phyloP scores from a whole-genome alignment of 2,329 filamentous ascomycete genomes.

The Amauroascus niger region DNA sequence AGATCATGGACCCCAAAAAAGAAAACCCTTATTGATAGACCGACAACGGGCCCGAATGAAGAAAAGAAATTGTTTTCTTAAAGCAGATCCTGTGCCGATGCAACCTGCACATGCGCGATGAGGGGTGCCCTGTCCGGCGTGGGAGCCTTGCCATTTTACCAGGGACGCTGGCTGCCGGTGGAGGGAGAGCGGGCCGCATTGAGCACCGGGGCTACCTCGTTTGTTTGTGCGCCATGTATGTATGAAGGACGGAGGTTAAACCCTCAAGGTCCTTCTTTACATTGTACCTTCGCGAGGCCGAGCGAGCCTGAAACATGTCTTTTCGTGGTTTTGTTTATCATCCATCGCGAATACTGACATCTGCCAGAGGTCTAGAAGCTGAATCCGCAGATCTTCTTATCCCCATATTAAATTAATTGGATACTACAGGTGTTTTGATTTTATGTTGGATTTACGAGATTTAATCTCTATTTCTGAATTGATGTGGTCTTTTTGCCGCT shows the following conservation, averaged over 20 bases:
- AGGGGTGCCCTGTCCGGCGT: not conserved
- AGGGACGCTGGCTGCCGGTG: not conserved
- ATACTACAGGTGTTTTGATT: too few species aligned
- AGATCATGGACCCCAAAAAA: not conserved
- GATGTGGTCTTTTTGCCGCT: not conserved
- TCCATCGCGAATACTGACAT: too few species aligned
- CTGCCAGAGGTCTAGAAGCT: not conserved
- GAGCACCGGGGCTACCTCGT: not conserved
- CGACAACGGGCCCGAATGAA: too few species aligned
- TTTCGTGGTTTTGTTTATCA: not conserved
- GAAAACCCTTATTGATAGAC: too few species aligned
- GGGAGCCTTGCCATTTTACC: not conserved
- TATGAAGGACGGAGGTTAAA: not conserved
- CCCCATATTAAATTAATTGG: not conserved
- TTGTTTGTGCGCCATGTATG: too few species aligned
- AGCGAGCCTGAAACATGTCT: not conserved
- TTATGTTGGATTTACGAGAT: not conserved
- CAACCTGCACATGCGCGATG: not conserved
- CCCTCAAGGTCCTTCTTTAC: slow-evolving; percentile 2
- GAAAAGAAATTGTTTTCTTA: too few species aligned
- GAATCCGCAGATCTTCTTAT: not conserved
- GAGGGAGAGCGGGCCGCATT: not conserved
- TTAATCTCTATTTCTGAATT: not conserved
- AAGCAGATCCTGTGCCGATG: not conserved
- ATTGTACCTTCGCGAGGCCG: slow-evolving; percentile 5